These are phyloP conservation scores for Sphaerulina musiva DNA, from an alignment of 2,329 filamentous ascomycete genomes.

Conservation along the genomic window DNA sequence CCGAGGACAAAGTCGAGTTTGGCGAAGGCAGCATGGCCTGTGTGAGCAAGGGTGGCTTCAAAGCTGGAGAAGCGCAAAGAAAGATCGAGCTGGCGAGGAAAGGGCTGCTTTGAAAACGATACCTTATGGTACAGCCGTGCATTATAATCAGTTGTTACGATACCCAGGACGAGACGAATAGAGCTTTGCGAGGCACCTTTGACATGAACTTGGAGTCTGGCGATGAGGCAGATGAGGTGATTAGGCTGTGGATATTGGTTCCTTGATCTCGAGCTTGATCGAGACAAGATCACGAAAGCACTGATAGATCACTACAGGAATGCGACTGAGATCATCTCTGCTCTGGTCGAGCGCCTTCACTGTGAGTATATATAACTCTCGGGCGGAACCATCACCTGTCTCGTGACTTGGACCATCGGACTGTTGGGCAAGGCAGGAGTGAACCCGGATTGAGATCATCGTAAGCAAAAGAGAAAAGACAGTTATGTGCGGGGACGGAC, in stretches of 20 bases:
- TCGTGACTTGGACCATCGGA: too few relatives aligned
- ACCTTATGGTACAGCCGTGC: background rate
- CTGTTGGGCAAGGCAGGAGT: too few relatives aligned
- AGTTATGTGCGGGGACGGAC: too few relatives aligned
- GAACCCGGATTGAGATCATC: too few relatives aligned
- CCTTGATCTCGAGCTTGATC: too few relatives aligned
- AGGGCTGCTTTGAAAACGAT: constrained; percentile 54
- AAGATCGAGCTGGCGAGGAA: constrained; percentile 77
- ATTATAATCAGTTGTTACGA: background rate
- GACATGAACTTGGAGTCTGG: background rate
- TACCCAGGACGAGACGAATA: constrained; percentile 3
- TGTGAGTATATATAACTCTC: too few relatives aligned
- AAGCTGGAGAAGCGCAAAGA: constrained; percentile 61
- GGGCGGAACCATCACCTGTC: too few relatives aligned
- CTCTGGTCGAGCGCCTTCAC: too few relatives aligned
- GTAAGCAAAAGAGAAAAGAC: too few relatives aligned
- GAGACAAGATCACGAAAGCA: too few relatives aligned
- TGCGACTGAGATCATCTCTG: too few relatives aligned
- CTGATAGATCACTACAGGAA: too few relatives aligned
- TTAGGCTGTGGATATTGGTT: background rate
- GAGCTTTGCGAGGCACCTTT: background rate
- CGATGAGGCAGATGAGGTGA: background rate
- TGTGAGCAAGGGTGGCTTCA: constrained; percentile 68
- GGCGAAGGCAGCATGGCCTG: constrained; percentile 68
- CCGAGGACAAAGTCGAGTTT: constrained; percentile 63